phyloP scores from a whole-genome alignment of 495 filamentous ascomycete species.

The Aspergillus campestris region DNA sequence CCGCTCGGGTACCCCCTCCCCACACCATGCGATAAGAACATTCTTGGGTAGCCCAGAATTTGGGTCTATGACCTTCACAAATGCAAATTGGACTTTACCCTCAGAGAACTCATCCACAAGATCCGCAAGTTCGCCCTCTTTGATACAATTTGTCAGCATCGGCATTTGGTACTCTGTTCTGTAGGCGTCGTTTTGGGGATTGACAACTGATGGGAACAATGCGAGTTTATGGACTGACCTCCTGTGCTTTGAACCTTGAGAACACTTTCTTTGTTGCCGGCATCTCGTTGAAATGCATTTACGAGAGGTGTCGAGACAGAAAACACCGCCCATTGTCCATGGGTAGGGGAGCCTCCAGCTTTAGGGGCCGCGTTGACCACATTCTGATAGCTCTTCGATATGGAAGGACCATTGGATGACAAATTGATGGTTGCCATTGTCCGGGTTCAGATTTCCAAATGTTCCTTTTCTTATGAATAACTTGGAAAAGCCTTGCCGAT shows the following conservation, averaged over 20 bases:
- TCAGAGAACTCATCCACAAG: constrained; percentile 98
- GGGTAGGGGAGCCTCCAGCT: constrained; percentile 59
- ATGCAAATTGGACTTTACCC: constrained; percentile 93
- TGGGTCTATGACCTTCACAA: constrained; percentile 89
- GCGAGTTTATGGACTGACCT: constrained; percentile 43
- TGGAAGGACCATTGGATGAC: constrained; percentile 83
- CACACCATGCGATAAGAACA: constrained; percentile 94
- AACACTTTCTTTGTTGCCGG: constrained; percentile 79
- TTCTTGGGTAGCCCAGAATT: constrained; percentile 89
- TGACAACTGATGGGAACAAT: not conserved
- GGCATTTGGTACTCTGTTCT: too few relatives aligned
- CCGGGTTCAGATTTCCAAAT: not conserved
- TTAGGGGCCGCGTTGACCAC: constrained; percentile 67
- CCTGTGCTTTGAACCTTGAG: constrained; percentile 89
- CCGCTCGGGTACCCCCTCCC: constrained; percentile 93
- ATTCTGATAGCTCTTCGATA: constrained; percentile 83
- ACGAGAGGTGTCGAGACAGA: constrained; percentile 82
- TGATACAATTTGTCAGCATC: constrained; percentile 1
- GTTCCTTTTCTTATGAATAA: not conserved
- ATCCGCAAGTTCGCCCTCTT: constrained; percentile 89
- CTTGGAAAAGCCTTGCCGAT: not conserved
- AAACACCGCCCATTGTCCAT: constrained; percentile 84
- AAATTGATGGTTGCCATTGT: constrained; percentile 87
- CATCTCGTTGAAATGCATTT: constrained; percentile 80
- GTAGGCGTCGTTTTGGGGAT: too few relatives aligned